Evolutionary conservation across 1,284 basidiomycete species (phyloP).

Genomic region (Rugosomyces carneus): DNA sequence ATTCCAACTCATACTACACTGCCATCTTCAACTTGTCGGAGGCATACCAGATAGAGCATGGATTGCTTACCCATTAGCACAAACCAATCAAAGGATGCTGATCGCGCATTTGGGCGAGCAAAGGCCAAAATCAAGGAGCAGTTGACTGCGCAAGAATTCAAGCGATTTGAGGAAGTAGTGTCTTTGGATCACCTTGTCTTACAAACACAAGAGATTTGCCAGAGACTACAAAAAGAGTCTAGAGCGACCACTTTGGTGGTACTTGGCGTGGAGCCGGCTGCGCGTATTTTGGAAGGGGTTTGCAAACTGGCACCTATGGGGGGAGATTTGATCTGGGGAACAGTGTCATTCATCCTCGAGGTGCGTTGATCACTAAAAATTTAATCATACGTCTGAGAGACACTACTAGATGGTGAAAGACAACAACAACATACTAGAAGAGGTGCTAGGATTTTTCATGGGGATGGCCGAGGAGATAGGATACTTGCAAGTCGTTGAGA

Average conservation of each 20-base stretch:
- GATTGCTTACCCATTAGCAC: no score
- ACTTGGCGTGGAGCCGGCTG: neutral
- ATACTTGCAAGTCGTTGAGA: neutral
- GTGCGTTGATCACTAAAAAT: neutral
- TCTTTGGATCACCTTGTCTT: neutral
- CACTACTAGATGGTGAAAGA: conserved; percentile 1
- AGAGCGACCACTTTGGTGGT: no score
- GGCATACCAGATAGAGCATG: no score
- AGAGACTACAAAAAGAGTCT: neutral
- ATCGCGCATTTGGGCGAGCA: conserved; percentile 3
- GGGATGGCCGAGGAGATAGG: conserved; percentile 3
- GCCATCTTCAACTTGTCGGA: no score
- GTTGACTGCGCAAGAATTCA: conserved; percentile 2
- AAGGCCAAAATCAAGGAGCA: conserved; percentile 1
- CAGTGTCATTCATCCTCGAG: neutral
- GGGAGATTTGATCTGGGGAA: neutral
- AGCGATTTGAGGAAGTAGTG: neutral
- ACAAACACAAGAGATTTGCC: conserved; percentile 1
- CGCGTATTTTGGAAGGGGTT: neutral
- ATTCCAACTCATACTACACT: no score
- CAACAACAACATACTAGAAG: neutral
- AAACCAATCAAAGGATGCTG: neutral
- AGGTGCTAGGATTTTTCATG: conserved; percentile 2
- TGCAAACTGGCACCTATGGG: neutral
- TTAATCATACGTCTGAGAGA: neutral